These are phyloP conservation scores for Rauvolfia tetraphylla DNA, from an alignment of 257 asterid species.

Conservation along the genomic window DNA sequence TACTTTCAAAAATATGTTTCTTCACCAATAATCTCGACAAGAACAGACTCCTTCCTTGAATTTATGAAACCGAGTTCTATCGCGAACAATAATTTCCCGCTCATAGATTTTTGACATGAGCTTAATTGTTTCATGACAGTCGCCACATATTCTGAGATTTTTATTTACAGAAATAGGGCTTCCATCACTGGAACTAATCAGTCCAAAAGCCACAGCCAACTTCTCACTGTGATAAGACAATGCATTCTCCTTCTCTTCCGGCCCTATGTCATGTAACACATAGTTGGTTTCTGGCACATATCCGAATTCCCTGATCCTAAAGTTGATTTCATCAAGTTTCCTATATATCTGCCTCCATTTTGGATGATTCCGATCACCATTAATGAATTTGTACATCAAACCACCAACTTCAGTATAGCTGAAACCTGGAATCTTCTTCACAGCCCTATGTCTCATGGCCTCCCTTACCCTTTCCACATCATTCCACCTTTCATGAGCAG, in stretches of 20 bases:
- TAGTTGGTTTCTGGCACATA: constrained; percentile 67
- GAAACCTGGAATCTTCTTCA: constrained; percentile 80
- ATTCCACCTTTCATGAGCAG: constrained; percentile 73
- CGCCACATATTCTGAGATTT: constrained; percentile 95
- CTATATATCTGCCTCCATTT: constrained; percentile 51
- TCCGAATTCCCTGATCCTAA: constrained; percentile 53
- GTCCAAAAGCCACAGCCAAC: constrained; percentile 78
- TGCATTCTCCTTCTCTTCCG: constrained; percentile 89
- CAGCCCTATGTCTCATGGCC: constrained; percentile 62
- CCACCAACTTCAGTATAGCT: constrained; percentile 73
- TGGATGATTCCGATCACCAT: constrained; percentile 64
- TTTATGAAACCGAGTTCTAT: constrained; percentile 81
- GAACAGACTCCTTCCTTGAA: constrained; percentile 74
- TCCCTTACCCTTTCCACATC: constrained; percentile 82
- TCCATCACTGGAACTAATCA: constrained; percentile 52
- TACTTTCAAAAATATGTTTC: too few species aligned
- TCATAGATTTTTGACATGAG: constrained; percentile 60
- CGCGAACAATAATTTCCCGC: constrained; percentile 78
- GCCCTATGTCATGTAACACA: constrained; percentile 86
- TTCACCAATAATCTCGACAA: constrained; percentile 82
- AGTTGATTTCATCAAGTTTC: constrained; percentile 68
- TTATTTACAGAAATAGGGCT: constrained; percentile 60
- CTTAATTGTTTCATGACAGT: constrained; percentile 83
- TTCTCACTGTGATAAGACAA: constrained; percentile 85
- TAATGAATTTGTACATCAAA: constrained; percentile 47